These are phyloP conservation scores for Chlorella sp. DNA, from an alignment of 139 green algal genomes.

Conservation along the genomic window DNA sequence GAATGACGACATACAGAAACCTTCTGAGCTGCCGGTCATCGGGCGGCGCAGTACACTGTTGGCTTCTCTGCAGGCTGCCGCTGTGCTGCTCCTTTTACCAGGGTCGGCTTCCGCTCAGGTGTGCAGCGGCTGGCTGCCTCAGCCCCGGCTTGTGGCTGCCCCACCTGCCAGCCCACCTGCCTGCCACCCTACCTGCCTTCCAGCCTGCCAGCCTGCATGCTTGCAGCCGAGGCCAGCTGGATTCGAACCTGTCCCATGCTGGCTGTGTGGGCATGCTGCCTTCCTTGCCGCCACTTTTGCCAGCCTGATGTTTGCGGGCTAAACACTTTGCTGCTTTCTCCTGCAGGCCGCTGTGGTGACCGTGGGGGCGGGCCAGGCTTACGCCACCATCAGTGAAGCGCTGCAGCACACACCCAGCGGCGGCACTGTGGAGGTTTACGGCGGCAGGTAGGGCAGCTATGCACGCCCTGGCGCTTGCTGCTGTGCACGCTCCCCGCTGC, in stretches of 20 bases:
- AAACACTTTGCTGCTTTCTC: background rate
- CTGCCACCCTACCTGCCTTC: too few species aligned
- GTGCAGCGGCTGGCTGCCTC: background rate
- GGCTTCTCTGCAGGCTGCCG: background rate
- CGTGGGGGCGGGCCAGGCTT: background rate
- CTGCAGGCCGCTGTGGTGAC: background rate
- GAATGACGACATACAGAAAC: too few species aligned
- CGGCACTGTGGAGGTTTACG: background rate
- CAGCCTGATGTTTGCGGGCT: too few species aligned
- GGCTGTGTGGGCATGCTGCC: background rate
- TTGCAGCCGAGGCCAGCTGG: background rate
- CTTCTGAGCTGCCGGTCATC: too few species aligned
- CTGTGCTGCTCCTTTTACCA: background rate
- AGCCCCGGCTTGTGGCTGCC: too few species aligned
- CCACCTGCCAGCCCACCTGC: too few species aligned
- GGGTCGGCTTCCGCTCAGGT: background rate
- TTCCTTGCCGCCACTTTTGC: background rate
- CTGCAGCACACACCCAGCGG: background rate
- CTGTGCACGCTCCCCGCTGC: background rate
- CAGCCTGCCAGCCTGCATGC: too few species aligned
- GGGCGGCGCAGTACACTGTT: background rate
- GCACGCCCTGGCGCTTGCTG: background rate
- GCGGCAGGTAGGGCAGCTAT: conserved; percentile 1
- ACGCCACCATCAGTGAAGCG: conserved; percentile 17
- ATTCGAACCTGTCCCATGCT: background rate